Percentiles rank a stretch among this genome's conserved stretches.
These are phyloP conservation scores for Carex pumila DNA, from an alignment of 176 grass and related monocot genomes.

Conservation along the genomic window DNA sequence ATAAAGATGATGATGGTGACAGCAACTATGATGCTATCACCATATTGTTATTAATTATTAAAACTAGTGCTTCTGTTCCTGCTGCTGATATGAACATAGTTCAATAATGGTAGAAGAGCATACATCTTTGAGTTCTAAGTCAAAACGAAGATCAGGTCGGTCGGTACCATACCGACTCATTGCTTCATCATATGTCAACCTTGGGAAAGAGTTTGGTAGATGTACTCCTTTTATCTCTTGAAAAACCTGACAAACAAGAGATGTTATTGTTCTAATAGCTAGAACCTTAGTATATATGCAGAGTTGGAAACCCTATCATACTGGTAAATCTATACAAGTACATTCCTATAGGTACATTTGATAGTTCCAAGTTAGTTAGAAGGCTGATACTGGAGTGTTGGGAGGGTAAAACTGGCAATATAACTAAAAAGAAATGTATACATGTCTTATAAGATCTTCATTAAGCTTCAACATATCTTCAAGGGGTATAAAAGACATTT, in stretches of 20 bases:
- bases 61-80: not conserved
- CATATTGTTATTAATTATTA: not conserved
- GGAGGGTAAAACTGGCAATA: not conserved
- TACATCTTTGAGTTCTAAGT: conserved; percentile 90
- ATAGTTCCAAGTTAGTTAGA: not conserved
- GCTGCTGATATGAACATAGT: conserved; percentile 17
- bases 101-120: conserved; percentile 28
- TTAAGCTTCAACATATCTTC: conserved; percentile 94
- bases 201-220: conserved; percentile 78
- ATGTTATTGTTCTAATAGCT: not conserved
- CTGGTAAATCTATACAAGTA: not conserved
- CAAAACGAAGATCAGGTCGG: conserved; percentile 90
- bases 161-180: conserved; percentile 89
- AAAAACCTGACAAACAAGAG: conserved; percentile 64
- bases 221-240: conserved; percentile 63
- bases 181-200: conserved; percentile 75
- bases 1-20: not conserved
- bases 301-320: conserved; percentile 9
- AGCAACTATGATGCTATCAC: not conserved
- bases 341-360: not conserved
- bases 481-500: conserved; percentile 82
- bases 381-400: not conserved
- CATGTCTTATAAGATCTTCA: conserved; percentile 94
- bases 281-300: conserved; percentile 1
- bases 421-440: conserved; percentile 33